phyloP scores from a whole-genome alignment of 306 rosid genomes.

The Alnus glutinosa region DNA sequence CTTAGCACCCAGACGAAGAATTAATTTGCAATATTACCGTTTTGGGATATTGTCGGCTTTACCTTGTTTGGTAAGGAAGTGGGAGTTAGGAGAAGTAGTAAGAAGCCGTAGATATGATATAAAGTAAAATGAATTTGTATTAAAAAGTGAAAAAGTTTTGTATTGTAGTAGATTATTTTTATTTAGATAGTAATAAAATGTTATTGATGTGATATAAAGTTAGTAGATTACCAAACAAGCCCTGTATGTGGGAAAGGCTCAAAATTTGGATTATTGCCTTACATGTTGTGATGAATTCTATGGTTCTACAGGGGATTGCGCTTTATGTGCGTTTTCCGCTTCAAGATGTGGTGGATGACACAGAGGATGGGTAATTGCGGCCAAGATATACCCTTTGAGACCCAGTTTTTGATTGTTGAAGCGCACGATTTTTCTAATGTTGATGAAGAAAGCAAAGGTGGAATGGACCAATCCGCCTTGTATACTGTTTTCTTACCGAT shows the following conservation, averaged over 20 bases:
- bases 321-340: slow-evolving; percentile 79
- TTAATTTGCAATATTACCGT: too few species aligned
- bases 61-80: too few species aligned
- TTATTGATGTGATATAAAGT: too few species aligned
- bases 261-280: background rate
- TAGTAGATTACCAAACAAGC: too few species aligned
- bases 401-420: slow-evolving; percentile 85
- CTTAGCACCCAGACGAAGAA: background rate
- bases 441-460: slow-evolving; percentile 37
- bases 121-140: too few species aligned
- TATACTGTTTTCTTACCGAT: slow-evolving; percentile 79
- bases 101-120: too few species aligned
- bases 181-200: too few species aligned
- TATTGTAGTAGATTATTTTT: too few species aligned
- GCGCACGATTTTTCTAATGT: slow-evolving; percentile 40
- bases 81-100: too few species aligned
- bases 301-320: slow-evolving; percentile 59
- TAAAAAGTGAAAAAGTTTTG: too few species aligned
- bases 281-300: background rate
- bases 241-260: background rate
- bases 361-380: slow-evolving; percentile 86
- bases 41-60: too few species aligned
- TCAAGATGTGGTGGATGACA: slow-evolving; percentile 99
- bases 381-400: slow-evolving; percentile 75
- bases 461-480: slow-evolving; percentile 41